phyloP scores from a whole-genome alignment of 2,329 filamentous ascomycete genomes.

The Tolypocladium ophioglossoides region DNA sequence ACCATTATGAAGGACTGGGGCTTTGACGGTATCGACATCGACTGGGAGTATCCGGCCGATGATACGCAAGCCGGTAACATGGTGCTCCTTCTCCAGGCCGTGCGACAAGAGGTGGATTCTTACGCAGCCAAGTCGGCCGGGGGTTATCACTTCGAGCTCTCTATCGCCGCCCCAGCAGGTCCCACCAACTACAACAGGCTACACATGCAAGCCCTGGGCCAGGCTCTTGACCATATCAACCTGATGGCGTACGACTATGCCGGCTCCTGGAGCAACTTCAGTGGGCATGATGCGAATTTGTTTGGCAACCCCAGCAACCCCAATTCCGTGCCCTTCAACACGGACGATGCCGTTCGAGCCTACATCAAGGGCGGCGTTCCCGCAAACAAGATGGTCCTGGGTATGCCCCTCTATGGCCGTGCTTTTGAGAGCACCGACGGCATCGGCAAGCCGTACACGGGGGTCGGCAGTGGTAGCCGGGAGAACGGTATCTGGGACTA shows the following conservation, averaged over 20 bases:
- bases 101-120: constrained; percentile 36
- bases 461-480: constrained; percentile 58
- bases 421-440: constrained; percentile 40
- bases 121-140: constrained; percentile 33
- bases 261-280: constrained; percentile 55
- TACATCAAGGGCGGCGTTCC: constrained; percentile 56
- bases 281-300: constrained; percentile 65
- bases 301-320: constrained; percentile 44
- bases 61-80: constrained; percentile 31
- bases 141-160: constrained; percentile 42
- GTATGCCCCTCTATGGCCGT: constrained; percentile 53
- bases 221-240: constrained; percentile 45
- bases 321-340: constrained; percentile 57
- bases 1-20: constrained; percentile 64
- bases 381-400: constrained; percentile 58
- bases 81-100: constrained; percentile 30
- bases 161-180: constrained; percentile 41
- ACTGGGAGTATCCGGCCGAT: constrained; percentile 28
- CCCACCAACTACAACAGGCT: constrained; percentile 37
- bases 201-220: constrained; percentile 34
- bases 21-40: constrained; percentile 37
- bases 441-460: constrained; percentile 51
- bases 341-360: constrained; percentile 50
- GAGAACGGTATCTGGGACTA: constrained; percentile 73
- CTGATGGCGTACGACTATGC: constrained; percentile 73